These are phyloP conservation scores for Kluyveromyces nonfermentans DNA, from an alignment of 805 yeast species.

Conservation along the genomic window DNA sequence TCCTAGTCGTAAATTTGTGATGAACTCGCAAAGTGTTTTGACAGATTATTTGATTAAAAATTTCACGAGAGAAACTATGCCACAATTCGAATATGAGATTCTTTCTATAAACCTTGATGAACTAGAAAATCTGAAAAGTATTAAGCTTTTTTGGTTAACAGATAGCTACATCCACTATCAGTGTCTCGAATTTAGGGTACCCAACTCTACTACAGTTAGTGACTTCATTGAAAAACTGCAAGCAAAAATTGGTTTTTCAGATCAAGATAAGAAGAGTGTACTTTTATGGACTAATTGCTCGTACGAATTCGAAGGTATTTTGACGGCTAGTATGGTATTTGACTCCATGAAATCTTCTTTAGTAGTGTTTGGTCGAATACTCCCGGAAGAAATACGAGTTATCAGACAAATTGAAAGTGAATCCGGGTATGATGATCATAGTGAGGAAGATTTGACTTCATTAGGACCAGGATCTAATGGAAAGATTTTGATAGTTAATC, in stretches of 20 bases:
- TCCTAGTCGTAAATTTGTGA: conserved; percentile 47
- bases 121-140: conserved; percentile 61
- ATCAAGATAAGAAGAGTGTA: conserved; percentile 37
- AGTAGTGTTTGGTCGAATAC: conserved; percentile 38
- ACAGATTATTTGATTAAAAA: conserved; percentile 31
- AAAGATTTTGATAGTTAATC: conserved; percentile 57
- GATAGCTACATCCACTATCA: conserved; percentile 65
- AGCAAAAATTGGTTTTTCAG: conserved; percentile 42
- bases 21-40: conserved; percentile 28
- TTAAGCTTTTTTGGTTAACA: conserved; percentile 64
- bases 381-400: conserved; percentile 33
- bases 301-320: conserved; percentile 29
- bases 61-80: conserved; percentile 27
- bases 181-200: conserved; percentile 58
- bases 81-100: conserved; percentile 62
- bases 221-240: conserved; percentile 49
- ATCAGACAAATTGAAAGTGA: conserved; percentile 18
- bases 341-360: conserved; percentile 31
- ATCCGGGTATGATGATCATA: conserved; percentile 14
- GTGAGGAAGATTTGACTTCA: conserved; percentile 19
- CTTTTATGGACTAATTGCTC: conserved; percentile 47
- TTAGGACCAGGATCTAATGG: conserved; percentile 18
- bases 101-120: conserved; percentile 67
- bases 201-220: conserved; percentile 46
- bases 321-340: conserved; percentile 31